Evolutionary conservation across 192 early-diverging fungal species (phyloP).

Genomic region (Linnemannia hyalina): DNA sequence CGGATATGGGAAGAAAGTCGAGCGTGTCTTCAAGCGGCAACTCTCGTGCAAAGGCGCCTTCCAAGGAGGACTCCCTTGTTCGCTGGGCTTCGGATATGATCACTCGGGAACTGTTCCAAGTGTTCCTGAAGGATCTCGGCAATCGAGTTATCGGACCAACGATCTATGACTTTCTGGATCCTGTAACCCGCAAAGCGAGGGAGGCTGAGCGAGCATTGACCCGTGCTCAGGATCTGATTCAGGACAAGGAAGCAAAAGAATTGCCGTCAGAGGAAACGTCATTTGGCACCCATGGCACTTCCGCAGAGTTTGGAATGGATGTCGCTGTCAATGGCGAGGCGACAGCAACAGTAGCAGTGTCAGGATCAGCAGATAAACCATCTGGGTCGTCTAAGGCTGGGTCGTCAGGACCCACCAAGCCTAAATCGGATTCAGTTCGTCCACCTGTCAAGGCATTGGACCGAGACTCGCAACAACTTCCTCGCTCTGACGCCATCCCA

Average conservation of each 20-base stretch:
- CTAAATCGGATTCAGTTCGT: conserved; percentile 8
- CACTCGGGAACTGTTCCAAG: conserved; percentile 62
- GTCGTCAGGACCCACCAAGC: neutral
- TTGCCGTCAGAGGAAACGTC: neutral
- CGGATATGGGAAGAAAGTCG: conserved; percentile 23
- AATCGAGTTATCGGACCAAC: conserved; percentile 63
- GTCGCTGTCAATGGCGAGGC: conserved; percentile 7
- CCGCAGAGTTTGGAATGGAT: conserved; percentile 18
- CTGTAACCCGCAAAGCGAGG: conserved; percentile 42
- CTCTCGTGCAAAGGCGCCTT: conserved; percentile 26
- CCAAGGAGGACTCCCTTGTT: conserved; percentile 46
- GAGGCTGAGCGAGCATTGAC: conserved; percentile 18
- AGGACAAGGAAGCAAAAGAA: neutral
- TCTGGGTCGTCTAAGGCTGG: neutral
- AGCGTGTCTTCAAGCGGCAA: conserved; percentile 5
- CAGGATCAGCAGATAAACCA: neutral
- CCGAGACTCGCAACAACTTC: conserved; percentile 7
- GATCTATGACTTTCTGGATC: conserved; percentile 66
- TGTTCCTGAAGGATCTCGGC: conserved; percentile 67
- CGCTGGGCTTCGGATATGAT: conserved; percentile 60
- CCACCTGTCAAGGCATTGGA: neutral
- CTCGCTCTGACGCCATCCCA: conserved; percentile 16
- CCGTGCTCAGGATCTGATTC: conserved; percentile 11
- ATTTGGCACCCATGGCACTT: neutral
- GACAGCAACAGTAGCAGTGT: neutral